Evolutionary conservation across 1,284 basidiomycete species (phyloP), one percentile per base, ranked within the genome.

Genomic region (Cutaneotrichosporon sp.): DNA sequence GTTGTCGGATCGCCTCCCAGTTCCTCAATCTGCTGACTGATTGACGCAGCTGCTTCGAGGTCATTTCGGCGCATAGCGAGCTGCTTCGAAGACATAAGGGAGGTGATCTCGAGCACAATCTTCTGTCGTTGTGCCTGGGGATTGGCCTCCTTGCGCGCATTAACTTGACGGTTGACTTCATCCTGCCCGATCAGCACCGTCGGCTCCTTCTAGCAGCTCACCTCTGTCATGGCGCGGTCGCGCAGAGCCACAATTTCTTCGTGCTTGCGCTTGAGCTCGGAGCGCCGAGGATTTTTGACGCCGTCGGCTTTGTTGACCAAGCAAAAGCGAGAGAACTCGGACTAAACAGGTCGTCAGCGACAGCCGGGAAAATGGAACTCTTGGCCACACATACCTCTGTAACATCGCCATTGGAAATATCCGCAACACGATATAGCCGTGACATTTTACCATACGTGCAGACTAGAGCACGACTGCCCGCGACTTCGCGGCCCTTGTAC

Each of bases 51-150:
- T 62, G 88, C 85, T 2, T 61, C 70, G 37, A 68, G 76, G 66
- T 91, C 88, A 50, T 83, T 81, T 26, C 88, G 84, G 34, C 84
- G 81, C 26, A 79, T 35, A 0, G 89, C 89, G 16, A 90, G 78
- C 2, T 82, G 84, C 29, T 83, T 83, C 16, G 80, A 81, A 57
- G 61, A 57, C 62, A 78, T 52, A 22, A 76, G 74, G 44, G 80
- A 79, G 54, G 72, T 70, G 24, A 75, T 66, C 16, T 77, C 69
- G 32, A 79, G 77, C 17, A 85, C 70, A 46, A 80, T 77, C 43
- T 76, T 80, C 67, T 85, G 86, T 53, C 84, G 82, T 11, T 61
- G 56, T n/a, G 63, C 62, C 10, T 45, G 37, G 4, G 67, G 64
- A 44, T 68, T 70, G n/a, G 59, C 52, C 27, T 51, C 39, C 48